Evolutionary conservation across 2,329 filamentous ascomycete species (phyloP).

Genomic region (Aspergillus sp.): DNA sequence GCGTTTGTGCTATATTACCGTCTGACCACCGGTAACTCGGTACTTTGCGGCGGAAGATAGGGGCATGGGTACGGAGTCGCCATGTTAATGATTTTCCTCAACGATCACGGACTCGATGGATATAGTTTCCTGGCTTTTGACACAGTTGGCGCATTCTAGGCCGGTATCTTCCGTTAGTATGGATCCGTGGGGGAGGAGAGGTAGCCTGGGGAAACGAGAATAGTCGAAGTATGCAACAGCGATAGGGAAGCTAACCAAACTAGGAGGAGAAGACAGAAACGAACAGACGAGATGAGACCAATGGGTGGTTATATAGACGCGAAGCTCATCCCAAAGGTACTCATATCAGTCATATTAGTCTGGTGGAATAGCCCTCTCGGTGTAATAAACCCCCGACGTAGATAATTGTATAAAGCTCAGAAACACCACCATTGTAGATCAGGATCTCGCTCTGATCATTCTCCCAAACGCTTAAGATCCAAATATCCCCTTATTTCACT

Average conservation of each 20-base stretch:
- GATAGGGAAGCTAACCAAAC: no score
- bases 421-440: no score
- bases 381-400: neutral
- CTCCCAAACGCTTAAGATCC: no score
- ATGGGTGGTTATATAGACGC: no score
- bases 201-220: neutral
- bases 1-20: neutral
- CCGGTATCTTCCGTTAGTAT: no score
- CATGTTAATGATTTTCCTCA: neutral
- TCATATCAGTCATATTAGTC: neutral
- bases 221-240: neutral
- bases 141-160: no score
- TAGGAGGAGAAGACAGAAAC: no score
- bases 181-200: no score
- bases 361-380: neutral
- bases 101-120: no score
- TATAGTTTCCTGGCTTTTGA: no score
- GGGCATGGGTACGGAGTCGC: neutral
- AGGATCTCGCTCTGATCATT: no score
- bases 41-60: neutral
- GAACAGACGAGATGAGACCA: neutral
- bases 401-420: neutral
- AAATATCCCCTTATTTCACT: no score
- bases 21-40: neutral
- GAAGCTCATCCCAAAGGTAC: neutral